Conservation (phyloP, 2,329 filamentous ascomycete genomes). For the Colletotrichum siamense region DNA sequence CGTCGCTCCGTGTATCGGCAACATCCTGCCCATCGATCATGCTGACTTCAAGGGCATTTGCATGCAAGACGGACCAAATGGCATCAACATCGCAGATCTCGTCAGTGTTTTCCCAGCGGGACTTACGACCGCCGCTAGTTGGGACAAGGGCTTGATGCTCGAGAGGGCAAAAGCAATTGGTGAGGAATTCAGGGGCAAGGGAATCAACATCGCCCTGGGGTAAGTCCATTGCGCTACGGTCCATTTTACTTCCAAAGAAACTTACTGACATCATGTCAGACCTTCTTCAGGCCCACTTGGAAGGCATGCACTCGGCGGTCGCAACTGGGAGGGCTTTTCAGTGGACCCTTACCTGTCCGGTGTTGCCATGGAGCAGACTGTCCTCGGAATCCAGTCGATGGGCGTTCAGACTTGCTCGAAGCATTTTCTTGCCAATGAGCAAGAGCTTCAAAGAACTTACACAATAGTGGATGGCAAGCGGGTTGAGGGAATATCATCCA, state of each 20-base stretch:
- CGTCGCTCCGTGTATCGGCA: constrained; percentile 72
- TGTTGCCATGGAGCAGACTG: constrained; percentile 65
- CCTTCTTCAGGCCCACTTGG: constrained; percentile 80
- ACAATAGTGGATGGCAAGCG: constrained; percentile 45
- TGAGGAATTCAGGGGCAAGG: constrained; percentile 71
- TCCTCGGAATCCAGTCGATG: constrained; percentile 59
- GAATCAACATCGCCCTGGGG: constrained; percentile 76
- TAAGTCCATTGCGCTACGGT: not conserved
- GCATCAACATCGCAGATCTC: constrained; percentile 53
- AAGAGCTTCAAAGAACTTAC: constrained; percentile 62
- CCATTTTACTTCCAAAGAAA: not conserved
- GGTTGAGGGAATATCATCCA: constrained; percentile 58
- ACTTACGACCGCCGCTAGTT: constrained; percentile 79
- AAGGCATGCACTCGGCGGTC: constrained; percentile 73
- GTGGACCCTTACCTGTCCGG: constrained; percentile 77
- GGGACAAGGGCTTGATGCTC: constrained; percentile 78
- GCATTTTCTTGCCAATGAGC: constrained; percentile 73
- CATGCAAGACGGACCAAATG: constrained; percentile 82
- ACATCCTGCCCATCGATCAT: constrained; percentile 58
- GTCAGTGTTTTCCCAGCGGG: constrained; percentile 74
- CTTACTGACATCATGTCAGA: constrained; percentile 2
- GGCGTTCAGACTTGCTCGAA: constrained; percentile 45
- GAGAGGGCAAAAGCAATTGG: constrained; percentile 73
- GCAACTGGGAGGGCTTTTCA: constrained; percentile 87
- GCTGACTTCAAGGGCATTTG: constrained; percentile 76